Base-by-base conservation (phyloP, 176 grass and related monocot species). In the Eleusine indica region DNA sequence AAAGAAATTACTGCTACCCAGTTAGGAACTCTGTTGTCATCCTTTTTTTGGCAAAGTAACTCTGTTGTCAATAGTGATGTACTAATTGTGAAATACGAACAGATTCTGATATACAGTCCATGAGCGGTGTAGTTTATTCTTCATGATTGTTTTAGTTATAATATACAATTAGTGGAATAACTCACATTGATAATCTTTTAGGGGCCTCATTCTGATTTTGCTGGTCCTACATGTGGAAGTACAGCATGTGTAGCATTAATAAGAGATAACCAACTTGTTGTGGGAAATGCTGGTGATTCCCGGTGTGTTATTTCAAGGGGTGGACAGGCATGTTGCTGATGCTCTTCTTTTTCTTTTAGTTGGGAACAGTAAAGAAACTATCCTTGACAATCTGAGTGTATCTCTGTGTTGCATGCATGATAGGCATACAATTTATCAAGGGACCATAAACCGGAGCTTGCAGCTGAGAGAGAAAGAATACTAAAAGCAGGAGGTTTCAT, bases 251-350 rank as follows among this genome's bases (percentile, higher is more conserved):
- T 94, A 73, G 93, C 93, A 75, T 17, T 99, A 48, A 71, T 99
- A 87, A 95, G 96, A 90, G 85, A 89, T 74, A 90, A 81, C n/a
- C 89, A 92, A 84, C 87, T 99, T 83, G 58, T 99, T 60, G 93
- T 99, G 32, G 93, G 89, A 69, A 99, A 99, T 38, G 91, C 96
- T 90, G 96, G 96, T 71, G 96, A 99, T 90, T 99, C 96, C 18
- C 96, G 96, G 30, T 99, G 96, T 86, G 93, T 99, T 76, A 96
- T 99, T 80, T 99, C 96, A 75, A 93, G 93, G 80, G 92, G 82
- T 86, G 87, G 96, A 42, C 86, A 89, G 91, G 96, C 96, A 79
- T 82, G 71, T 48, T 83, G 52, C 35, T 83, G 60, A 49, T 48
- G 12, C 30, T 61, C 66, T 39, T 69, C 51, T 22, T 37, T 64